Evolutionary conservation across 371 early-diverging fungal species (phyloP).

Genomic region (Lichtheimia ramosa): DNA sequence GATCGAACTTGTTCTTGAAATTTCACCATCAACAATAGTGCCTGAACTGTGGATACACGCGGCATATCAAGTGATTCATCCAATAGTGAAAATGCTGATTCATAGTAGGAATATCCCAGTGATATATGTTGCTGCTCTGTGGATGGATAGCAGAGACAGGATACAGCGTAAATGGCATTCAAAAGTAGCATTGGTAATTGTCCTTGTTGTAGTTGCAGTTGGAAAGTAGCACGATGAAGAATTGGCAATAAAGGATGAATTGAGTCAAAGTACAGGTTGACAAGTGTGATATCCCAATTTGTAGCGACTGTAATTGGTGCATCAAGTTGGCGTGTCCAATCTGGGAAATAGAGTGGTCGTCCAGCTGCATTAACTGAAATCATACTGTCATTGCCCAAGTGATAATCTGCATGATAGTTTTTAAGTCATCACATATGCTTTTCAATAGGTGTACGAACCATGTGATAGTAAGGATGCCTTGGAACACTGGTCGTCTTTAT

Average conservation of each 20-base stretch:
- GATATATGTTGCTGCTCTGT: constrained; percentile 20
- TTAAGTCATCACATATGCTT: too few species aligned
- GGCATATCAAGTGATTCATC: constrained; percentile 35
- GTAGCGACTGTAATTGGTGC: background rate
- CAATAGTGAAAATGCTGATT: constrained; percentile 22
- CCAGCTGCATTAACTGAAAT: constrained; percentile 6
- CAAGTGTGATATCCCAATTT: background rate
- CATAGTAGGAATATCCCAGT: constrained; percentile 35
- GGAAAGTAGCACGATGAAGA: constrained; percentile 38
- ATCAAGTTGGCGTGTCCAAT: background rate
- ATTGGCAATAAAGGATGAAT: constrained; percentile 61
- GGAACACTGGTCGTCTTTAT: background rate
- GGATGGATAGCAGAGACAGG: constrained; percentile 30
- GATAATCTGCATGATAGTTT: background rate
- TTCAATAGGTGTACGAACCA: too few species aligned
- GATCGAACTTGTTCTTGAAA: constrained; percentile 38
- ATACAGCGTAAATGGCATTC: constrained; percentile 52
- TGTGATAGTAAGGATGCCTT: constrained; percentile 10
- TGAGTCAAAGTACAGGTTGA: constrained; percentile 43
- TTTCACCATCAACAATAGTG: constrained; percentile 32
- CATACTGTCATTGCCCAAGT: background rate
- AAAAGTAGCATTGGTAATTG: constrained; percentile 44
- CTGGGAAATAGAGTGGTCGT: constrained; percentile 1
- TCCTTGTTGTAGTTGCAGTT: constrained; percentile 20
- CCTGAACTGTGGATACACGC: constrained; percentile 40